A percentile compares a stretch with the other conserved stretches of the same genome.
Conservation (phyloP, 139 green algal genomes). For the Asterochloris sp. region DNA sequence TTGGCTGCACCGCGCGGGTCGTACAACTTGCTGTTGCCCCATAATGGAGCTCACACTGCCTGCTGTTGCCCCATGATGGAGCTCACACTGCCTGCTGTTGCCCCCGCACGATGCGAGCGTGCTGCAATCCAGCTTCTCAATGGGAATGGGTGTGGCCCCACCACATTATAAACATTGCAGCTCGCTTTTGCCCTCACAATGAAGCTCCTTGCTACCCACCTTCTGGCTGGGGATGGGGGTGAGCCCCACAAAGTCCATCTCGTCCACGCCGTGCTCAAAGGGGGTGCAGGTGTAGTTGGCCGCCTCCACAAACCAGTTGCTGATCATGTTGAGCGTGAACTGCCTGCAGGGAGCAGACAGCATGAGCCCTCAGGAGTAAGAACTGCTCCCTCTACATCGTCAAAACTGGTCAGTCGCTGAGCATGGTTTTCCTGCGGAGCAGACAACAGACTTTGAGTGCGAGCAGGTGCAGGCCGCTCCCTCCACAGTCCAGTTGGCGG, state of each 20-base stretch:
- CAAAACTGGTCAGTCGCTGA: not conserved
- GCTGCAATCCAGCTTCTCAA: no score
- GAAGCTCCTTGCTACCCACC: conserved; percentile 12
- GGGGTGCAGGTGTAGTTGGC: conserved; percentile 91
- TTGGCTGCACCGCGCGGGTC: no score
- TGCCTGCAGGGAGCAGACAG: conserved; percentile 47
- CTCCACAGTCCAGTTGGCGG: no score
- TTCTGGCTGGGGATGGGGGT: conserved; percentile 64
- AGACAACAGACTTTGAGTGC: not conserved
- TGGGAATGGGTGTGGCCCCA: no score
- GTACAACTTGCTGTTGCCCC: no score
- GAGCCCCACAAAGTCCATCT: conserved; percentile 75
- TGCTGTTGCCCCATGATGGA: no score
- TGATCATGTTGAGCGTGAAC: conserved; percentile 93
- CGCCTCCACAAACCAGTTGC: conserved; percentile 93
- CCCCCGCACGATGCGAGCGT: no score
- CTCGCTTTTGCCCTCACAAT: not conserved
- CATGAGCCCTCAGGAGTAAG: not conserved
- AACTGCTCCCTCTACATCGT: not conserved
- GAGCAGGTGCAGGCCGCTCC: not conserved
- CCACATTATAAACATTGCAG: no score
- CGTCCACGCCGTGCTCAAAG: conserved; percentile 73
- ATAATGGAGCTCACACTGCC: no score
- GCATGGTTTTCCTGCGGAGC: not conserved
- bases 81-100: no score